Conservation (phyloP, 305 asterid genomes). For the Coffea humblotiana region DNA sequence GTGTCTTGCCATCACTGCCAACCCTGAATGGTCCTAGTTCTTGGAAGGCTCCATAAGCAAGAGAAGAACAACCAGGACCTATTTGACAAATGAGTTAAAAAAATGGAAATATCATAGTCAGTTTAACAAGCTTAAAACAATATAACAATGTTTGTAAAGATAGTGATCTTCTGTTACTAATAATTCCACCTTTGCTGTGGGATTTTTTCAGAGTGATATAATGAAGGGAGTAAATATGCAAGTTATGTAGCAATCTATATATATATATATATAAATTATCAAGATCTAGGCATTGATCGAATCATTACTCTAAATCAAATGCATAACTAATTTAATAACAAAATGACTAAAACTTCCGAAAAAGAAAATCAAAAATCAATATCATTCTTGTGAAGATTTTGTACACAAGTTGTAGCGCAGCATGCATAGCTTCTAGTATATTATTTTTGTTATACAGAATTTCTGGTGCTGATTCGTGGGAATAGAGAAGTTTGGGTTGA, state of each 20-base stretch:
- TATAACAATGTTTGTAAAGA: not conserved
- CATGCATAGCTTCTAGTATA: not conserved
- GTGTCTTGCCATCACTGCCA: constrained; percentile 38
- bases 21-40: constrained; percentile 47
- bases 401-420: not conserved
- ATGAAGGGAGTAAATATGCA: no score
- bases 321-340: not conserved
- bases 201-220: not conserved
- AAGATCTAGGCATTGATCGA: not conserved
- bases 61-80: constrained; percentile 49
- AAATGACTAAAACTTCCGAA: no score
- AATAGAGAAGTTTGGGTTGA: not conserved
- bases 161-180: not conserved
- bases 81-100: not conserved
- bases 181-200: not conserved
- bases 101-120: not conserved
- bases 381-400: not conserved
- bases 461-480: not conserved
- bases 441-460: not conserved
- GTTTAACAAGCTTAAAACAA: no score
- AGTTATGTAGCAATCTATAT: no score
- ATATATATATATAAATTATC: not conserved
- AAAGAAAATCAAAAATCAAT: not conserved
- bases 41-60: constrained; percentile 40
- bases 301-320: not conserved